Evolutionary conservation across 257 asterid species (phyloP).

Genomic region (Forsythia suspensa): DNA sequence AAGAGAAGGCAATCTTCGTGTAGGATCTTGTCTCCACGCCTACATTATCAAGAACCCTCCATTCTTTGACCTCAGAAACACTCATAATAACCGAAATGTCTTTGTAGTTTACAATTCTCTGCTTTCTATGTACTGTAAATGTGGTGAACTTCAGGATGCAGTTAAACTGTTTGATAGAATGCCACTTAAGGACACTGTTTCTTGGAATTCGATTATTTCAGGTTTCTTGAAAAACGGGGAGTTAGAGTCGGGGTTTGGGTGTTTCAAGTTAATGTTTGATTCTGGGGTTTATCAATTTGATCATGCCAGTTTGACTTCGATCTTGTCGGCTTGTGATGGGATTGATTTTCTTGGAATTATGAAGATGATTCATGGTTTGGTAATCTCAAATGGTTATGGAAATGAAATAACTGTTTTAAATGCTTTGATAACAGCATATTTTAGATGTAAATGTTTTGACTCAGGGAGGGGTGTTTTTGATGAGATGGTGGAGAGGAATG

Average conservation of each 20-base stretch:
- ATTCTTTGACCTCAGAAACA: conserved; percentile 8
- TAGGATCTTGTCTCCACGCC: conserved; percentile 77
- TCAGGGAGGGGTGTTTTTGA: conserved; percentile 63
- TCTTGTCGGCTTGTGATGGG: conserved; percentile 63
- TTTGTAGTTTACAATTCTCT: conserved; percentile 57
- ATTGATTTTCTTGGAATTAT: conserved; percentile 30
- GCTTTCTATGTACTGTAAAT: conserved; percentile 46
- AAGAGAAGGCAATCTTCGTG: conserved; percentile 52
- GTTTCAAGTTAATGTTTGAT: conserved; percentile 48
- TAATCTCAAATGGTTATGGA: conserved; percentile 54
- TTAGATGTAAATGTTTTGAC: conserved; percentile 47
- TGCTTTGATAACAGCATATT: conserved; percentile 66
- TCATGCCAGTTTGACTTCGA: conserved; percentile 64
- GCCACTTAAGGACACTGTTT: conserved; percentile 65
- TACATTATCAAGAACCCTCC: conserved; percentile 54
- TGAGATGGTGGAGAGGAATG: conserved; percentile 69
- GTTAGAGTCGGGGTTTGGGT: conserved; percentile 46
- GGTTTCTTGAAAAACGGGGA: conserved; percentile 56
- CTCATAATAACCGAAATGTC: not conserved
- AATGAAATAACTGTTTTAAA: conserved; percentile 65
- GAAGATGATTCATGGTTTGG: conserved; percentile 66
- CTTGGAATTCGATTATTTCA: conserved; percentile 86
- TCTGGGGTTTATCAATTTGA: conserved; percentile 36
- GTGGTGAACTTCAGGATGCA: conserved; percentile 47
- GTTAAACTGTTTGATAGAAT: conserved; percentile 69